phyloP scores from a whole-genome alignment of 257 asterid genomes.

The Salvia rosmarinus region DNA sequence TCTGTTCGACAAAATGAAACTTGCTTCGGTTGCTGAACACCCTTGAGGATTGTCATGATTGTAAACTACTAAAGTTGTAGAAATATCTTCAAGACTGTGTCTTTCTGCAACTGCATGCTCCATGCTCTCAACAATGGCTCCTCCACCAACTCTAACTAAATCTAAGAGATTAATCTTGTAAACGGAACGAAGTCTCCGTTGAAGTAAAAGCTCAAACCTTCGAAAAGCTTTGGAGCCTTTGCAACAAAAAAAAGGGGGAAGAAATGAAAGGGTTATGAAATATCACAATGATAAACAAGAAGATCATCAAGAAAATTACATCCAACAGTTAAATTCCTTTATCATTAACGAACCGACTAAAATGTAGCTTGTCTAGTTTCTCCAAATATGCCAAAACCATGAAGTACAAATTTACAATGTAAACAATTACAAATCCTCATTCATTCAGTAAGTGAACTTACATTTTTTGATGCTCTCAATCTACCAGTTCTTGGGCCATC shows the following conservation, averaged over 20 bases:
- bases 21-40: constrained; percentile 43
- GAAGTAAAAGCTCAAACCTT: constrained; percentile 59
- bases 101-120: constrained; percentile 42
- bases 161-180: constrained; percentile 66
- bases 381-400: not conserved
- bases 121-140: constrained; percentile 44
- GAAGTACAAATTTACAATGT: not conserved
- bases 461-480: constrained; percentile 55
- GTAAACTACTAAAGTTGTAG: constrained; percentile 54
- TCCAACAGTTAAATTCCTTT: not conserved
- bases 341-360: no score
- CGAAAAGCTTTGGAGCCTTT: constrained; percentile 81
- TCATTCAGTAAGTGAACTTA: constrained; percentile 40
- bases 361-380: not conserved
- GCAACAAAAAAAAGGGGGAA: constrained; percentile 6
- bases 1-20: constrained; percentile 39
- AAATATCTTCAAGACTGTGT: constrained; percentile 18
- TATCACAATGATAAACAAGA: not conserved
- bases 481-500: constrained; percentile 89
- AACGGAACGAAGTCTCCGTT: constrained; percentile 60
- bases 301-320: not conserved
- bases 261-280: not conserved
- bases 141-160: constrained; percentile 74
- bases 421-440: not conserved
- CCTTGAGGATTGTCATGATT: constrained; percentile 48